Percentiles rank a stretch among this genome's conserved stretches.
Conservation (phyloP, 2,329 filamentous ascomycete species). For the Cladorrhinum sp. region DNA sequence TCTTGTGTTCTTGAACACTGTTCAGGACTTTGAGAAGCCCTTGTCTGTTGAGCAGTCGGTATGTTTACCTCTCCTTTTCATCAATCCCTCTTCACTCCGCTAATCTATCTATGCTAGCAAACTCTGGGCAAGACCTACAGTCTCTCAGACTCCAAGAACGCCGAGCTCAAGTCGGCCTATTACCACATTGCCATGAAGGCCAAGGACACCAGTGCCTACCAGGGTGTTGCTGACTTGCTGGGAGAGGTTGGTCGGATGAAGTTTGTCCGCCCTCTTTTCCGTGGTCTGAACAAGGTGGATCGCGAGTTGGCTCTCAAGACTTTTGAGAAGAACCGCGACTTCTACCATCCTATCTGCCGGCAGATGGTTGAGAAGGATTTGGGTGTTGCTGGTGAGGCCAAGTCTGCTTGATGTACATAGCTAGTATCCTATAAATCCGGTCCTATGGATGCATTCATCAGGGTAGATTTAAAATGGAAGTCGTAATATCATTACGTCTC, state of each 20-base stretch:
- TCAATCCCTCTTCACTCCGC: not conserved
- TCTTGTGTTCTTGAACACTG: constrained; percentile 81
- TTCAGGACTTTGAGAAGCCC: constrained; percentile 65
- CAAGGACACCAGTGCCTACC: constrained; percentile 65
- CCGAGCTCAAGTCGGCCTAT: constrained; percentile 80
- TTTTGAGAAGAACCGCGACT: constrained; percentile 82
- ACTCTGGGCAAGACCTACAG: constrained; percentile 73
- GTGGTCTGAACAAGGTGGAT: constrained; percentile 71
- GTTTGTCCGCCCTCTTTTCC: constrained; percentile 85
- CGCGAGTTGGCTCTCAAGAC: constrained; percentile 72
- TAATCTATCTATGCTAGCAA: constrained; percentile 32
- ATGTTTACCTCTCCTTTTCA: constrained; percentile 10
- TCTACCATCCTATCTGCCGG: constrained; percentile 93
- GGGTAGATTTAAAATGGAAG: too few species aligned
- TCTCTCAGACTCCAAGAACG: constrained; percentile 72
- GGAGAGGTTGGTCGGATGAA: constrained; percentile 92
- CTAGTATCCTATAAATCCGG: too few species aligned
- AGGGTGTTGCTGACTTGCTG: constrained; percentile 70
- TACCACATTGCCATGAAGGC: constrained; percentile 75
- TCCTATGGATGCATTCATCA: too few species aligned
- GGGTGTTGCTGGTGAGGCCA: constrained; percentile 36
- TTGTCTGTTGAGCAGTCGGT: constrained; percentile 63
- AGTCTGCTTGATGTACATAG: constrained; percentile 15
- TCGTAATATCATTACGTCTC: too few species aligned
- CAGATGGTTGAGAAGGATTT: constrained; percentile 85